Evolutionary conservation across 495 filamentous ascomycete species (phyloP), one percentile per base, ranked within the genome.

Genomic region (Aspergillus olivimuriae): DNA sequence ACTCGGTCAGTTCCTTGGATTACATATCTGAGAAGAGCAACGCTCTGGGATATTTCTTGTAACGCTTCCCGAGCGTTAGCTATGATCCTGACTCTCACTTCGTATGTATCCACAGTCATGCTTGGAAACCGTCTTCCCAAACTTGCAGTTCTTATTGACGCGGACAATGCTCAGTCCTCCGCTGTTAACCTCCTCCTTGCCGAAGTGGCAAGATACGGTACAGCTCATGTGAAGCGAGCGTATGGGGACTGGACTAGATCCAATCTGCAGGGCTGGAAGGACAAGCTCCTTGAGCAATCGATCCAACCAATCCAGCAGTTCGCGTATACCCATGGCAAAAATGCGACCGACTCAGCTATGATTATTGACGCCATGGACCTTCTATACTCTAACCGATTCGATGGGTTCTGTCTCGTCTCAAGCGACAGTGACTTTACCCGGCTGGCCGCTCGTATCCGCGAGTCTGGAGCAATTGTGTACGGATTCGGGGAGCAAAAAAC

Each of bases 271-370:
- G 32, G 32, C 32, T 34, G 32, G 32, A 34, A 34, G 32, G 15
- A 34, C 15, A 16, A 34, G 15, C 32, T 34, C 15, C 32, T 34
- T 34, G 15, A 34, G 14, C 14, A 34, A 34, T 34, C 14, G 14
- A 34, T 34, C 32, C 32, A 34, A 34, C 32, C 14, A 34, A 34
- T 34, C 32, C 32, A 34, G 32, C 14, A 34, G 6, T 34, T 34
- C 32, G 9, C 32, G 32, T 34, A 34, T 34, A 34, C 15, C 32
- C 32, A 34, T 15, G 32, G 32, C 10, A 34, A 34, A 16, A 34
- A 34, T 34, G 14, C 32, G 14, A 34, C 32, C 14, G 14, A 34
- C 14, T 34, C 32, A 34, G 32, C 32, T 34, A 34, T 34, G 14
- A 34, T 34, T 34, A 34, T 34, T 5, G 32, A 34, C 6, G 14